A percentile compares a stretch with the other conserved stretches of the same genome.
Evolutionary conservation across 441 rosid genomes (phyloP).

Genomic region (Eutrema salsugineum): DNA sequence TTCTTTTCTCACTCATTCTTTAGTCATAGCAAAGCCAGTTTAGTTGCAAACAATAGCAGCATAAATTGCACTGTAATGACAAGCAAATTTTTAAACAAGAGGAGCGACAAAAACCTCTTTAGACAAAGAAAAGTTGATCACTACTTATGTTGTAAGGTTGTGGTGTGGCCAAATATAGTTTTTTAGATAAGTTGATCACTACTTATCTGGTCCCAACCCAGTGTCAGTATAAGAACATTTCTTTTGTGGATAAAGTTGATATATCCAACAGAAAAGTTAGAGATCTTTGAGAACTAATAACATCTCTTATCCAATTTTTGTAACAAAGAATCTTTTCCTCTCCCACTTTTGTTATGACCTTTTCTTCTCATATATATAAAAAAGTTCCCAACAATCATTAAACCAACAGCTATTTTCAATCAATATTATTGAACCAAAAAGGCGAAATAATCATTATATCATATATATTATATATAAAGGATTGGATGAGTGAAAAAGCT

Average conservation of each 20-base stretch:
- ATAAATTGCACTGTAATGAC: background rate
- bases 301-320: background rate
- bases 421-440: background rate
- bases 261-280: constrained; percentile 5
- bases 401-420: background rate
- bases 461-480: background rate
- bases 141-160: background rate
- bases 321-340: constrained; percentile 15
- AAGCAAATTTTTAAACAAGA: background rate
- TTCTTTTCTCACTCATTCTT: background rate
- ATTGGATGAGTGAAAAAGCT: background rate
- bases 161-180: constrained; percentile 1
- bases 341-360: constrained; percentile 20
- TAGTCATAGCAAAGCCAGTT: background rate
- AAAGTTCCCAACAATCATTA: constrained; percentile 30
- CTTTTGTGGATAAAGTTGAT: background rate
- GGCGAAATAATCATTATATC: constrained; percentile 13
- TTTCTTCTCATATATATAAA: background rate
- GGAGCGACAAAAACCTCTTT: background rate
- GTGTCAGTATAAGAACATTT: constrained; percentile 16
- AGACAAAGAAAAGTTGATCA: background rate
- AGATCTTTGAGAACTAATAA: background rate
- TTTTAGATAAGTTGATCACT: background rate
- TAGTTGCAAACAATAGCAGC: background rate
- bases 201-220: constrained; percentile 31